Base-by-base conservation (phyloP, 805 yeast genomes). In the Candida caryicola region DNA sequence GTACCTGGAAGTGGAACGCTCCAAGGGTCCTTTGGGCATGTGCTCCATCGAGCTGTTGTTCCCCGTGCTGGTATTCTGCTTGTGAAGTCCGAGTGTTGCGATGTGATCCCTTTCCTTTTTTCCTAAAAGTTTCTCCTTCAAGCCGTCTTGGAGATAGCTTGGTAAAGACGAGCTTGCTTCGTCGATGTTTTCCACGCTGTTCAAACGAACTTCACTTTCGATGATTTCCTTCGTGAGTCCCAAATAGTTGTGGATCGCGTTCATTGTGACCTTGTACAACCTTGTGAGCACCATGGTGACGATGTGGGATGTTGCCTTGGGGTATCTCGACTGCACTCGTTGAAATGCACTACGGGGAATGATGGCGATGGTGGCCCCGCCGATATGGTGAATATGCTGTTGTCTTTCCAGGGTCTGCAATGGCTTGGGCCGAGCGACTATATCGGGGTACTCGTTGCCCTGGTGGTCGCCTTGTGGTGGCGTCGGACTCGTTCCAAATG, bases 251-350 rank as follows among this genome's bases (percentile, higher is more conserved):
- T 90, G 93, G 7, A 93, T 86, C 0, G 97, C 86, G 54, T 86
- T 90, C 60, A 91, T 81, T 0, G 98, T 91, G 6, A 93, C 96
- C 48, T 95, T 77, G 56, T 88, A 87, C 37, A 93, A 71, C 45
- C 95, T 75, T 1, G 95, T 82, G 39, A 91, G 64, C 17, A 91
- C 87, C 78, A 91, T 89, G 51, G 95, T 96, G 10, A 91, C 91
- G 21, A 93, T 90, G 59, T 90, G 96, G 0, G 96, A 86, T 0
- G 96, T 83, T 1, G 96, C 86, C 45, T 85, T 78, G 4, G 98
- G 98, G 54, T 81, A 87, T 50, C 81, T 85, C 21, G 67, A 56
- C 5, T 85, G 82, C 28, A 91, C 73, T 37, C 84, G 69, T 39
- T 77, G 73, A 50, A 91, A 93, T 0, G 97, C 85, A 36, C 79